phyloP scores from a whole-genome alignment of 2,329 filamentous ascomycete genomes.

The Fusarium sp. region DNA sequence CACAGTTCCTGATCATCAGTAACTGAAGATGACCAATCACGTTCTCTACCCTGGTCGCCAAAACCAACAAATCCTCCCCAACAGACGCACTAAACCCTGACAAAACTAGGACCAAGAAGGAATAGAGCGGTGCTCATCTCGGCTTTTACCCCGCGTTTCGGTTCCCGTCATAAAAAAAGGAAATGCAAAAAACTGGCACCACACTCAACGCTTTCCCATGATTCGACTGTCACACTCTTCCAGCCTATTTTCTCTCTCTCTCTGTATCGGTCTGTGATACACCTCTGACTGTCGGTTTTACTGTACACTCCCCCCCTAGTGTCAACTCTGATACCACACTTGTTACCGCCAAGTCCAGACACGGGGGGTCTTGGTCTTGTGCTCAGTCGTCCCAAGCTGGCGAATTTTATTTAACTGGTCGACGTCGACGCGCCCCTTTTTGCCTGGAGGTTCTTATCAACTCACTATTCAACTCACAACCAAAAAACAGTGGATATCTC shows the following conservation, averaged over 20 bases:
- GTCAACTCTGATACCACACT: conserved; percentile 1
- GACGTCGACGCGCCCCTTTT: conserved; percentile 32
- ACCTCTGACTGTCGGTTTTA: neutral
- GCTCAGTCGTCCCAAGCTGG: neutral
- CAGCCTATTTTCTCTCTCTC: neutral
- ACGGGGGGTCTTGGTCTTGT: neutral
- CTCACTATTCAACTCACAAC: conserved; percentile 12
- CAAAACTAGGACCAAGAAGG: conserved; percentile 26
- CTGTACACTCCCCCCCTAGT: conserved; percentile 2
- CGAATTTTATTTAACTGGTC: conserved; percentile 38
- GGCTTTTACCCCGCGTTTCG: conserved; percentile 38
- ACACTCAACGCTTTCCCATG: conserved; percentile 23
- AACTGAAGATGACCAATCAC: conserved; percentile 16
- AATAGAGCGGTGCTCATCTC: conserved; percentile 35
- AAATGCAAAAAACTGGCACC: neutral
- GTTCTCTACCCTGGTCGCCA: neutral
- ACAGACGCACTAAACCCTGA: no score
- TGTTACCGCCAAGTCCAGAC: conserved; percentile 16
- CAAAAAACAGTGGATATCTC: conserved; percentile 18
- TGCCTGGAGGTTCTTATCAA: neutral
- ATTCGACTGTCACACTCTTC: neutral
- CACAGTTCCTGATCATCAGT: conserved; percentile 12
- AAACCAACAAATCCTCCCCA: no score
- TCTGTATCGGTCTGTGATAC: neutral
- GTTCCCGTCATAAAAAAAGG: conserved; percentile 2